Conservation (phyloP, 2,329 filamentous ascomycete genomes). For the Purpureocillium takamizusanense region DNA sequence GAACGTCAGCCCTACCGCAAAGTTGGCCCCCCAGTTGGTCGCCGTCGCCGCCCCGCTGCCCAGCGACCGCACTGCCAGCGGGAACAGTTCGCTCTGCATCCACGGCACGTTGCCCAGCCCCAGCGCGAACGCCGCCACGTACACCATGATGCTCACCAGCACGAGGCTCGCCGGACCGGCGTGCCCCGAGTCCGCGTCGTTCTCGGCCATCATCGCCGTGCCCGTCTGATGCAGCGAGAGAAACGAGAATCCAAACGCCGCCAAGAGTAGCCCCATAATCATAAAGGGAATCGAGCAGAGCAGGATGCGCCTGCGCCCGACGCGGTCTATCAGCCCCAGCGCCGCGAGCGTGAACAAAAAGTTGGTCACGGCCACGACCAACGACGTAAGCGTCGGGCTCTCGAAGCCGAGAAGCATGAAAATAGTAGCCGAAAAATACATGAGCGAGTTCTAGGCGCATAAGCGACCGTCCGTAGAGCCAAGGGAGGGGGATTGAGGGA, state of each 20-base stretch:
- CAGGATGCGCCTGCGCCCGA: slow-evolving; percentile 72
- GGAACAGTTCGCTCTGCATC: slow-evolving; percentile 93
- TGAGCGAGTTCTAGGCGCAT: slow-evolving; percentile 61
- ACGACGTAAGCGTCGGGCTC: slow-evolving; percentile 69
- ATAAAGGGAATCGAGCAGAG: slow-evolving; percentile 80
- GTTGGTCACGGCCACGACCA: slow-evolving; percentile 75
- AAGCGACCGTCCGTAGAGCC: neutral
- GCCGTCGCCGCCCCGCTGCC: slow-evolving; percentile 67
- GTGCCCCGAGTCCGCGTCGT: slow-evolving; percentile 9
- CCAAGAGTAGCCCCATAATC: slow-evolving; percentile 61
- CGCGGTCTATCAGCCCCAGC: slow-evolving; percentile 66
- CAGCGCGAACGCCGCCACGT: slow-evolving; percentile 77
- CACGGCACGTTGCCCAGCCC: slow-evolving; percentile 90
- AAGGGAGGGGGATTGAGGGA: no score
- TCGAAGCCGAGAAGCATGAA: slow-evolving; percentile 70
- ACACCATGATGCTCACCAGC: slow-evolving; percentile 67
- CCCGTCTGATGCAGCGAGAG: slow-evolving; percentile 35
- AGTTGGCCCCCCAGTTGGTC: slow-evolving; percentile 84
- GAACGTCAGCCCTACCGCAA: slow-evolving; percentile 78
- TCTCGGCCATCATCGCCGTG: slow-evolving; percentile 10
- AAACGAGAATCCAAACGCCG: slow-evolving; percentile 63
- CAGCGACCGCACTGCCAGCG: slow-evolving; percentile 61
- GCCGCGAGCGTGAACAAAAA: slow-evolving; percentile 71
- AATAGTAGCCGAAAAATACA: slow-evolving; percentile 85
- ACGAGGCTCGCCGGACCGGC: slow-evolving; percentile 45